Percentiles rank a stretch among this genome's conserved stretches.
Conservation (phyloP, 306 rosid species). For the Bauhinia variegata region DNA sequence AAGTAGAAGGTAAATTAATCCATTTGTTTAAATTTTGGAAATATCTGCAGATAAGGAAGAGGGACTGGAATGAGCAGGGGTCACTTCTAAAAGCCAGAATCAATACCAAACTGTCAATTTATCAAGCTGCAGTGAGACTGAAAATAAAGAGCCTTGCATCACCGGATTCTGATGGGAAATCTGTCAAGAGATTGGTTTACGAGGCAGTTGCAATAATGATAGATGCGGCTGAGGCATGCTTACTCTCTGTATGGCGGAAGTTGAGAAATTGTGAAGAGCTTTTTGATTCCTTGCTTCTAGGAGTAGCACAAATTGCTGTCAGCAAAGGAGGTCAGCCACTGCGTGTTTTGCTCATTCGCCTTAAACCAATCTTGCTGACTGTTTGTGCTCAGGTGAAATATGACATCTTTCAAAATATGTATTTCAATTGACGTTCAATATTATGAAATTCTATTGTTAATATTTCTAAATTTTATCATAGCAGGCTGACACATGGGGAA, state of each 20-base stretch:
- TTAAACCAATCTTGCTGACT: conserved; percentile 83
- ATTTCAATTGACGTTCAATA: conserved; percentile 26
- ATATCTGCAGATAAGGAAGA: conserved; percentile 82
- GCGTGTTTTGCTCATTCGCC: conserved; percentile 91
- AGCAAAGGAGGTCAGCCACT: conserved; percentile 90
- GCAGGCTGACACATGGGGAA: conserved; percentile 91
- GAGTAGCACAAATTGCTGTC: conserved; percentile 80
- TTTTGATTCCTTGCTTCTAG: conserved; percentile 74
- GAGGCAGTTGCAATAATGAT: conserved; percentile 90
- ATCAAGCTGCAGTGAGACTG: conserved; percentile 73
- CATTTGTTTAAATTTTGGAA: conserved; percentile 30
- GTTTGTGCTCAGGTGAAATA: conserved; percentile 84
- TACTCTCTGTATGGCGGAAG: conserved; percentile 91
- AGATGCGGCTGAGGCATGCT: conserved; percentile 96
- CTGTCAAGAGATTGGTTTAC: conserved; percentile 80
- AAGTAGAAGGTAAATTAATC: conserved; percentile 17
- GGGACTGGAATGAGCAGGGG: conserved; percentile 96
- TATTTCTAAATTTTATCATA: conserved; percentile 37
- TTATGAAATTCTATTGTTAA: conserved; percentile 8
- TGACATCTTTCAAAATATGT: conserved; percentile 24
- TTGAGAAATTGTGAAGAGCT: conserved; percentile 89
- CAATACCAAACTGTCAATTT: conserved; percentile 77
- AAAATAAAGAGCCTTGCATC: conserved; percentile 67
- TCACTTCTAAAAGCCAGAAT: conserved; percentile 79
- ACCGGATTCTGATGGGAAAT: conserved; percentile 74